These are phyloP conservation scores for Solanum stenotomum DNA, from an alignment of 257 asterid species.

Conservation along the genomic window DNA sequence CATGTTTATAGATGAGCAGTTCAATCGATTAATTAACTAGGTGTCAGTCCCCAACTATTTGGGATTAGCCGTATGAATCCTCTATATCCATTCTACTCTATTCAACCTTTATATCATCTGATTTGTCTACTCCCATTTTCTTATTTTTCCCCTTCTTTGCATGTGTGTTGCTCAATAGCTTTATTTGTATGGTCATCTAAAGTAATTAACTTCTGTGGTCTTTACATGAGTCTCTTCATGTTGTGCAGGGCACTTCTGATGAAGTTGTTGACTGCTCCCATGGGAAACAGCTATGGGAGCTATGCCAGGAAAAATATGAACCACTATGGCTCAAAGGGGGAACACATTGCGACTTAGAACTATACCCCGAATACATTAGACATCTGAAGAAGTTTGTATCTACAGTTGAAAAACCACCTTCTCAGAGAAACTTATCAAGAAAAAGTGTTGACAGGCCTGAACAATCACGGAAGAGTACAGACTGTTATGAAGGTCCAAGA, in stretches of 20 bases:
- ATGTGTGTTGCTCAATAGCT: background rate
- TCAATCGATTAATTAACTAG: background rate
- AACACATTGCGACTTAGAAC: slow-evolving; percentile 47
- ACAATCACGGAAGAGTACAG: slow-evolving; percentile 35
- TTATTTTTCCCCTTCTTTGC: background rate
- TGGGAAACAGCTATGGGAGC: slow-evolving; percentile 53
- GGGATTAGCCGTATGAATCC: background rate
- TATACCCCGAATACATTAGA: slow-evolving; percentile 46
- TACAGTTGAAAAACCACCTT: slow-evolving; percentile 35
- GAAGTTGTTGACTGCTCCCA: slow-evolving; percentile 62
- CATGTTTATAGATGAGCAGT: background rate
- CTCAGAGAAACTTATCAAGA: slow-evolving; percentile 25
- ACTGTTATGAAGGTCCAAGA: slow-evolving; percentile 31
- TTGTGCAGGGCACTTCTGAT: slow-evolving; percentile 50
- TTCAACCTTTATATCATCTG: background rate
- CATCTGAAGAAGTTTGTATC: slow-evolving; percentile 48
- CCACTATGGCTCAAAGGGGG: slow-evolving; percentile 58
- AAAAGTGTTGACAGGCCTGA: slow-evolving; percentile 32
- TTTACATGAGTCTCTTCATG: background rate
- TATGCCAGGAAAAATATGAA: slow-evolving; percentile 45
- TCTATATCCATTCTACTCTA: background rate
- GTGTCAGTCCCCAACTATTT: background rate
- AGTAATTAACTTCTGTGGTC: background rate
- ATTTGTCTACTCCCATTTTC: background rate
- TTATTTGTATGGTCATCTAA: background rate